These are phyloP conservation scores for Mycena leptocephala DNA, from an alignment of 768 basidiomycete species.

Conservation along the genomic window DNA sequence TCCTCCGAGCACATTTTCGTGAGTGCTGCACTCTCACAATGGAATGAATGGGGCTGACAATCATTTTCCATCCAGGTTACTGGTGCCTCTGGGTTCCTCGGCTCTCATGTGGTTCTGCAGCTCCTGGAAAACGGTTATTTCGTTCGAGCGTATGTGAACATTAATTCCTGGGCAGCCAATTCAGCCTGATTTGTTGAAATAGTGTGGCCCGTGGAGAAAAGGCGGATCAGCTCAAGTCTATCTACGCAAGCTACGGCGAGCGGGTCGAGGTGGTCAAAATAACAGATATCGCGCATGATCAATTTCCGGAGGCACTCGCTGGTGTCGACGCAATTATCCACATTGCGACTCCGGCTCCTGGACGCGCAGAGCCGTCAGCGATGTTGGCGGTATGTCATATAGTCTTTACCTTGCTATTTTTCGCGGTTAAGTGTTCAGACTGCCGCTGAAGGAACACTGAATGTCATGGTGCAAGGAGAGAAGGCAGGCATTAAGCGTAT, in stretches of 20 bases:
- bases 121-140: constrained; percentile 64
- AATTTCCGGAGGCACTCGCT: constrained; percentile 65
- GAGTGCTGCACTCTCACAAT: not conserved
- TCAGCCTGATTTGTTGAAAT: not conserved
- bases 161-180: too few relatives aligned
- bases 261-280: constrained; percentile 44
- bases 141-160: constrained; percentile 60
- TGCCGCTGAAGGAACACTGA: constrained; percentile 56
- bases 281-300: constrained; percentile 44
- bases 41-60: not conserved
- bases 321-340: constrained; percentile 65
- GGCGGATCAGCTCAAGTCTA: constrained; percentile 32
- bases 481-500: constrained; percentile 54
- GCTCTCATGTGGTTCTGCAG: constrained; percentile 58
- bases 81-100: constrained; percentile 62
- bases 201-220: constrained; percentile 42
- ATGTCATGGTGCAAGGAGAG: constrained; percentile 56
- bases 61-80: constrained; percentile 52
- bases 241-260: constrained; percentile 39
- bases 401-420: not conserved
- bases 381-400: constrained; percentile 42
- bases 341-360: constrained; percentile 54
- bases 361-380: constrained; percentile 32
- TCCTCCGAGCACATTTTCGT: not conserved
- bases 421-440: constrained; percentile 37